Evolutionary conservation across 768 basidiomycete genomes (phyloP), one percentile per base, ranked within the genome.

Genomic region (Panus rudis): DNA sequence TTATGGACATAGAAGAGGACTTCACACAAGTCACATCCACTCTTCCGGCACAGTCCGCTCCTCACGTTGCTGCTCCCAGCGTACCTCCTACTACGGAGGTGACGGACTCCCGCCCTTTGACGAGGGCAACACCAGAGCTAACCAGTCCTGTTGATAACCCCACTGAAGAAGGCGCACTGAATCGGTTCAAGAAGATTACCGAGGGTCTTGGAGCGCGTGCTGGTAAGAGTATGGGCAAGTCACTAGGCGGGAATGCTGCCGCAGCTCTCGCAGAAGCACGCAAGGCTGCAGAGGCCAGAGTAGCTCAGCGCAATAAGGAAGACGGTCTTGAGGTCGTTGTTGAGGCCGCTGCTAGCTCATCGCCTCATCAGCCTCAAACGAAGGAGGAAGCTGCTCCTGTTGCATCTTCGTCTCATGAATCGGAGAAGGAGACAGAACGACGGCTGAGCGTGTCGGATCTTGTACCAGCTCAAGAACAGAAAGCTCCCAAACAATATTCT

Each of bases 131-230:
- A n/a, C n/a, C n/a, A n/a, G n/a, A n/a, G n/a, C n/a, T n/a, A n/a
- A n/a, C n/a, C n/a, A n/a, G n/a, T n/a, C n/a, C n/a, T n/a, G n/a
- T n/a, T n/a, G 42, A 48, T 19, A 13, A 13, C 21, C 40, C 40
- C 16, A 52, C 60, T 4, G 59, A 75, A 23, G 70, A 69, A 22
- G 81, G 73, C 17, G 73, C 83, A 49, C 69, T 89, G 32, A 75
- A 77, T 52, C 66, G 72, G 14, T 68, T 90, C 39, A 89, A 84
- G 64, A 79, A 75, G 54, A 85, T 79, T 1, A 76, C 88, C 0
- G 79, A 84, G 57, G 81, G 71, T 13, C 65, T 83, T 22, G 81
- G 81, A 14, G 68, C 76, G 14, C 75, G 74, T 4, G 55, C 69
- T 34, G 72, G 73, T 23, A 85, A 78, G 54, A 72, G 72, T 39